Evolutionary conservation across 1,139 yeast species (phyloP), one percentile per base, ranked within the genome.

Genomic region (Schizosaccharomyces versatilis): DNA sequence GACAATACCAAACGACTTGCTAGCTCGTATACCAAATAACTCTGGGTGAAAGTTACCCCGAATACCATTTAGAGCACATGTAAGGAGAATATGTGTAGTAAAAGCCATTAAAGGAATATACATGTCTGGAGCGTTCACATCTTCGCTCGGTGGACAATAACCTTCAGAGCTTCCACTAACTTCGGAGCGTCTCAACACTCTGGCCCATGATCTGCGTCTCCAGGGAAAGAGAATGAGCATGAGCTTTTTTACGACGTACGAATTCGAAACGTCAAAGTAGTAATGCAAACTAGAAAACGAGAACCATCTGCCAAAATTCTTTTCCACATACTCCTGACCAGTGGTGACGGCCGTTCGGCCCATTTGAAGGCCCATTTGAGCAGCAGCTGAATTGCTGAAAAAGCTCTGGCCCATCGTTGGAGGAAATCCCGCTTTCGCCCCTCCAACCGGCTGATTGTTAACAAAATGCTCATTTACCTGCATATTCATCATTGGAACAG

Each of bases 91-190:
- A 65, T 88, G 90, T 1, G 98, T 86, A 54, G 86, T 79, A 63
- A 83, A 78, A 1, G 96, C 84, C 95, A 88, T 86, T 60, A 84
- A 69, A 5, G 99, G 99, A 56, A 93, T 84, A 67, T 93, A 93
- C 72, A 90, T 76, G 67, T 93, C 99, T 1, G 98, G 98, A 0
- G 97, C 94, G 65, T 93, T 93, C 59, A 83, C 73, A 66, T 93
- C 98, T 59, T 79, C 82, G 41, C 75, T 67, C 9, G 95, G 94
- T 5, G 83, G 79, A 1, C 84, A 81, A 65, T 73, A 84, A 14
- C 73, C 69, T 49, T 76, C 79, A 14, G 64, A 66, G 7, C 66
- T 65, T 17, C 67, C 67, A 3, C 66, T 62, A 32, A 52, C 15
- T 15, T 38, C 56, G 17, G 47, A 48, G 8, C 55, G 55, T 38